phyloP scores from a whole-genome alignment of 2,329 filamentous ascomycete species.

The Verticillium longisporum region DNA sequence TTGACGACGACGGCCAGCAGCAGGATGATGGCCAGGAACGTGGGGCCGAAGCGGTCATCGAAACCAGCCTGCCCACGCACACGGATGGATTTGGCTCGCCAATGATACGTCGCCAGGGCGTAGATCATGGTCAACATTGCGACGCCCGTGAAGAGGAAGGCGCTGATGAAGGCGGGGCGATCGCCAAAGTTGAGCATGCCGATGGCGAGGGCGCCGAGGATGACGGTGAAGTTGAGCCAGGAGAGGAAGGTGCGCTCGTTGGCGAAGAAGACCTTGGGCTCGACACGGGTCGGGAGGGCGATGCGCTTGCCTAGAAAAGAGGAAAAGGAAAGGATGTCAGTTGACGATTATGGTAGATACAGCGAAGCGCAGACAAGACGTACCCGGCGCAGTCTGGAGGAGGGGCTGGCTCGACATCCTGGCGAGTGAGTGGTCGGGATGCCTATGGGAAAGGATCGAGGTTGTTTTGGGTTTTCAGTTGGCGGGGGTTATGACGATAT shows the following conservation, averaged over 20 bases:
- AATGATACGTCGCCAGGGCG: slow-evolving; percentile 91
- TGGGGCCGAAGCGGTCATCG: slow-evolving; percentile 92
- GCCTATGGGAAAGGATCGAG: background rate
- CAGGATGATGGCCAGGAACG: slow-evolving; percentile 78
- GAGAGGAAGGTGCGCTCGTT: slow-evolving; percentile 99
- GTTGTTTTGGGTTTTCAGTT: background rate
- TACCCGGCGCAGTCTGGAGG: slow-evolving; percentile 88
- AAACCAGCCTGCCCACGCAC: slow-evolving; percentile 90
- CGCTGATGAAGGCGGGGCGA: slow-evolving; percentile 85
- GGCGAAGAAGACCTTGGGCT: slow-evolving; percentile 99
- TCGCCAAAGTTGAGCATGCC: slow-evolving; percentile 98
- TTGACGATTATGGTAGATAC: slow-evolving; percentile 4
- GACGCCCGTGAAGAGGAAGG: slow-evolving; percentile 88
- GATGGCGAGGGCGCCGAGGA: slow-evolving; percentile 91
- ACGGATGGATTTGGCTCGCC: slow-evolving; percentile 89
- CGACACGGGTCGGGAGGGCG: slow-evolving; percentile 92
- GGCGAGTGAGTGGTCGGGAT: slow-evolving; percentile 5
- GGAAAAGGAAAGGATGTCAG: slow-evolving; percentile 3
- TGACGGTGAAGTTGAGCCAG: slow-evolving; percentile 99
- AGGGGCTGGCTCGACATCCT: slow-evolving; percentile 94
- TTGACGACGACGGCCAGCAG: slow-evolving; percentile 90
- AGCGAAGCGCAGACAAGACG: slow-evolving; percentile 15
- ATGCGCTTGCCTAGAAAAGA: slow-evolving; percentile 81
- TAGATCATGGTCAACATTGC: slow-evolving; percentile 95
- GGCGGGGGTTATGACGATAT: background rate